These are phyloP conservation scores for Tremella fuciformis DNA, from an alignment of 768 basidiomycete genomes.

Conservation along the genomic window DNA sequence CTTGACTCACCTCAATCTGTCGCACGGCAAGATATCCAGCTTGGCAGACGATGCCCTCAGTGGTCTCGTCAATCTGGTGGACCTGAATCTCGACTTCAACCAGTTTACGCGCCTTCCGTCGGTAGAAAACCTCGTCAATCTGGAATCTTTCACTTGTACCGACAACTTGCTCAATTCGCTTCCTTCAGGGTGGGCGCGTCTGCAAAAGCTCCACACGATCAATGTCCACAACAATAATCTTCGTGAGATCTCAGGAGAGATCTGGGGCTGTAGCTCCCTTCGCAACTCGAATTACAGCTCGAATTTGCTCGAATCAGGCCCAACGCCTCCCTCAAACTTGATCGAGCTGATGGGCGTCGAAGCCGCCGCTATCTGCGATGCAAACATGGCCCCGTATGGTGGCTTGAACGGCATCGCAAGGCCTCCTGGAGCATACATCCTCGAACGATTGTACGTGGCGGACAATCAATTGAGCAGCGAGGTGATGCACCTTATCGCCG, in stretches of 20 bases:
- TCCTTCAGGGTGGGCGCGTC: constrained; percentile 69
- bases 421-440: constrained; percentile 64
- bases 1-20: constrained; percentile 77
- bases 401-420: not conserved
- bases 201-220: constrained; percentile 70
- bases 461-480: constrained; percentile 86
- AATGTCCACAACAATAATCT: constrained; percentile 92
- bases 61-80: constrained; percentile 68
- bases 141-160: constrained; percentile 77
- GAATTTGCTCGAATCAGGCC: constrained; percentile 74
- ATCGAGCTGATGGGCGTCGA: constrained; percentile 19
- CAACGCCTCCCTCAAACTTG: constrained; percentile 59
- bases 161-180: constrained; percentile 80
- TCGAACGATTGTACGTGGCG: constrained; percentile 77
- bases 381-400: constrained; percentile 23
- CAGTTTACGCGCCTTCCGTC: constrained; percentile 76
- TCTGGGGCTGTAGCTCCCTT: constrained; percentile 82
- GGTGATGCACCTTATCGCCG: constrained; percentile 67
- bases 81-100: constrained; percentile 79
- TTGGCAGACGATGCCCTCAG: constrained; percentile 69
- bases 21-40: constrained; percentile 79
- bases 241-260: constrained; percentile 64
- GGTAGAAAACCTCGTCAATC: constrained; percentile 67
- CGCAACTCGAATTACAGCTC: constrained; percentile 77
- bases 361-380: constrained; percentile 1